Percentiles rank a stretch among this genome's conserved stretches.
These are phyloP conservation scores for Durotheca rogersii DNA, from an alignment of 495 filamentous ascomycete species.

Conservation along the genomic window DNA sequence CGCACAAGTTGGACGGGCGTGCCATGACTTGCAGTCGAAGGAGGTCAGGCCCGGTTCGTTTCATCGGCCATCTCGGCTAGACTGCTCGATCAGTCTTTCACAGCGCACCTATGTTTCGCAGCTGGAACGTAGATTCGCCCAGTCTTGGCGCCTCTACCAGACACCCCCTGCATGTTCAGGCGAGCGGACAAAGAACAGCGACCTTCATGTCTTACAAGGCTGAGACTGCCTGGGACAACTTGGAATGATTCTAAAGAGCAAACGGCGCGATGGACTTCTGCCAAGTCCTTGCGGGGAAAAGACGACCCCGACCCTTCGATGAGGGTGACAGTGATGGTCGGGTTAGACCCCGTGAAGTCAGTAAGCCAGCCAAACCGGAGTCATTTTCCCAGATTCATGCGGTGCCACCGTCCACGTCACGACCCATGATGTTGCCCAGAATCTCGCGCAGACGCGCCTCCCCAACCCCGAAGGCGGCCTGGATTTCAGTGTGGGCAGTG, in stretches of 20 bases:
- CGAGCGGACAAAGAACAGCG: constrained; percentile 20
- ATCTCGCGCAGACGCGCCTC: constrained; percentile 10
- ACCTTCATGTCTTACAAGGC: constrained; percentile 30
- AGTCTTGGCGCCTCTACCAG: constrained; percentile 22
- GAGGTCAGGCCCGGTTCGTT: constrained; percentile 25
- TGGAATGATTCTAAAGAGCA: constrained; percentile 16
- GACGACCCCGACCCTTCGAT: constrained; percentile 2
- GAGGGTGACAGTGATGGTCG: constrained; percentile 1
- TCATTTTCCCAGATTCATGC: constrained; percentile 14
- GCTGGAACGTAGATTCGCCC: constrained; percentile 21
- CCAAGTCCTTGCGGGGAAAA: constrained; percentile 23
- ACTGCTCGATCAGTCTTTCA: constrained; percentile 21
- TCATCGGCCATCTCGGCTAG: constrained; percentile 24
- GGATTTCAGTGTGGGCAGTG: too few species aligned
- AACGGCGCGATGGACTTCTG: too few species aligned
- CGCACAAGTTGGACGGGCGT: constrained; percentile 23
- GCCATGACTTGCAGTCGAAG: constrained; percentile 28
- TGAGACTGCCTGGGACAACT: constrained; percentile 25
- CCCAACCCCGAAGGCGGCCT: constrained; percentile 8
- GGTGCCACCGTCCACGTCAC: constrained; percentile 22
- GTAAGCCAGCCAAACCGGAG: constrained; percentile 13
- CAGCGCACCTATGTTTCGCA: constrained; percentile 30
- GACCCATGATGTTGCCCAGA: constrained; percentile 11
- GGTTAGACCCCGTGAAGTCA: constrained; percentile 9
- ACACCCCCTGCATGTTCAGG: constrained; percentile 30